These are phyloP conservation scores for Blastocladiella britannica DNA, from an alignment of 192 early-diverging fungal genomes.

Conservation along the genomic window DNA sequence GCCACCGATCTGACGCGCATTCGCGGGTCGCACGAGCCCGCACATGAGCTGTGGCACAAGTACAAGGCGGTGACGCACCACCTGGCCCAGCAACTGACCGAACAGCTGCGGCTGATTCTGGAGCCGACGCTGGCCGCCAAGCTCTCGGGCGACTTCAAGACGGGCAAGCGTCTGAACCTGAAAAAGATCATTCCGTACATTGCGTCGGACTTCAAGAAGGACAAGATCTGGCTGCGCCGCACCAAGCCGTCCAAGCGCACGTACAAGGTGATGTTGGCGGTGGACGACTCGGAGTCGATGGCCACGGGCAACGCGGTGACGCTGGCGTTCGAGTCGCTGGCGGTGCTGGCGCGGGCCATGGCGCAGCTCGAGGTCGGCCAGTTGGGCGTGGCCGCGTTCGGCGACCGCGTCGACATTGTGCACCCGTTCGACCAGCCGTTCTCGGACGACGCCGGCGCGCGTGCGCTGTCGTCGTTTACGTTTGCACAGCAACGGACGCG, in stretches of 20 bases:
- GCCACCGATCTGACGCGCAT: no score
- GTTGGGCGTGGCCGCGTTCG: conserved; percentile 76
- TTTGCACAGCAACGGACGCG: conserved; percentile 80
- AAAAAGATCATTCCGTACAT: conserved; percentile 98
- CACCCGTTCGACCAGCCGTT: conserved; percentile 92
- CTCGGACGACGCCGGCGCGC: conserved; percentile 70
- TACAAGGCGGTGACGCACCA: conserved; percentile 81
- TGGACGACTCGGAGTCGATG: conserved; percentile 98
- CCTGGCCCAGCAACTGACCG: conserved; percentile 70
- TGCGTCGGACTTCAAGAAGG: conserved; percentile 96
- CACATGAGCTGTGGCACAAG: conserved; percentile 63
- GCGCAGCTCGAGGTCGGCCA: conserved; percentile 89
- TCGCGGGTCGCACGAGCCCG: no score
- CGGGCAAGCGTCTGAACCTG: conserved; percentile 98
- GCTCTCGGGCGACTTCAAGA: conserved; percentile 90
- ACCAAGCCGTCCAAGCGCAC: conserved; percentile 90
- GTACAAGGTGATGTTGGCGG: conserved; percentile 94
- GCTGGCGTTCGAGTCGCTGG: conserved; percentile 84
- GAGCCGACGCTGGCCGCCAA: conserved; percentile 92
- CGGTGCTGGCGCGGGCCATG: conserved; percentile 76
- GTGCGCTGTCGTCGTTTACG: conserved; percentile 70
- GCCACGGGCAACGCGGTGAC: conserved; percentile 66
- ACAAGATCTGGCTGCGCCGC: conserved; percentile 97
- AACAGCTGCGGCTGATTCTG: conserved; percentile 87
- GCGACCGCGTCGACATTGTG: conserved; percentile 59